phyloP scores from a whole-genome alignment of 768 basidiomycete genomes.

The Mycena polygramma region DNA sequence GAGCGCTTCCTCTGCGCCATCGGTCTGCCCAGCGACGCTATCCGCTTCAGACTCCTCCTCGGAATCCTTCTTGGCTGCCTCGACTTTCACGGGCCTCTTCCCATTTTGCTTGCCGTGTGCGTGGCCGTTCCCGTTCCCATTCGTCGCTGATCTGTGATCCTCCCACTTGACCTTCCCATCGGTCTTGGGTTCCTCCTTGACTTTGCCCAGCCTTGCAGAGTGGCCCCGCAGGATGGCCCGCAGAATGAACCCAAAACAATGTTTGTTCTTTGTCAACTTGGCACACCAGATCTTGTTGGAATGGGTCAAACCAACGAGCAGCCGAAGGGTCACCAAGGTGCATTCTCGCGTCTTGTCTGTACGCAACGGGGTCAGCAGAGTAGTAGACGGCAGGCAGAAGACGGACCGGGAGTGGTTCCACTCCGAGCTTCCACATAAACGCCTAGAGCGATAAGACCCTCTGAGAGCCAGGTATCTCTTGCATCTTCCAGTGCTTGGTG shows the following conservation, averaged over 20 bases:
- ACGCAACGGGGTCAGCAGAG: not conserved
- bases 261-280: constrained; percentile 61
- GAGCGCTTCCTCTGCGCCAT: constrained; percentile 58
- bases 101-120: constrained; percentile 14
- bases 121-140: constrained; percentile 16
- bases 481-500: constrained; percentile 48
- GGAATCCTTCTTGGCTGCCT: constrained; percentile 18
- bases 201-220: constrained; percentile 35
- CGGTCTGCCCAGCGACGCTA: constrained; percentile 33
- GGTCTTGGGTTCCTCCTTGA: constrained; percentile 36
- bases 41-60: constrained; percentile 34
- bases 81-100: constrained; percentile 30
- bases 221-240: constrained; percentile 61
- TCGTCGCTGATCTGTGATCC: constrained; percentile 8
- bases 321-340: constrained; percentile 69
- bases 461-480: constrained; percentile 59
- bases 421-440: constrained; percentile 59
- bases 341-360: constrained; percentile 58
- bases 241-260: constrained; percentile 61
- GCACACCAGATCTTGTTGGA: constrained; percentile 68
- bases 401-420: constrained; percentile 30
- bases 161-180: constrained; percentile 36
- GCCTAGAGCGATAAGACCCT: constrained; percentile 65
- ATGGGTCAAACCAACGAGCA: constrained; percentile 81
- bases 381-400: constrained; percentile 33